Evolutionary conservation across 1,139 yeast species (phyloP), one percentile per base, ranked within the genome.

Genomic region (Suhomyces yuchorum): DNA sequence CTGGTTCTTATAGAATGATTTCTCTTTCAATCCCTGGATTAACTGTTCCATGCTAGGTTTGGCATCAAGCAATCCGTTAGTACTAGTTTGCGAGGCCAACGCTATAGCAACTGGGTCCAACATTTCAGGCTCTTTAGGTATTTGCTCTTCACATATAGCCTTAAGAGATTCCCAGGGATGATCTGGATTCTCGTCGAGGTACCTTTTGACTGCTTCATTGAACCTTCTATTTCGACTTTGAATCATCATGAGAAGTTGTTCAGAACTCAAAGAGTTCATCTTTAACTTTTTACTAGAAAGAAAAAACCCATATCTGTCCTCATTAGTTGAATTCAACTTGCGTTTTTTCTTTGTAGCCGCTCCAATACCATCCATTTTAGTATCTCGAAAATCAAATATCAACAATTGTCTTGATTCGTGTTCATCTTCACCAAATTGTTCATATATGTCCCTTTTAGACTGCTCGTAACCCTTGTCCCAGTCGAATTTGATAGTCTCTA

Each of bases 341-440:
- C 58, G 52, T 49, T 65, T 53, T 28, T 57, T 57, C 35, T 63
- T 56, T 1, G 61, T 50, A 1, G 68, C 62, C 1, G 61, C 55
- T 1, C 74, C 78, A 18, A 75, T 67, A 2, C 77, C 72, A 49
- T 73, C 73, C 2, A 74, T 56, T 42, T 70, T 69, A 28, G 90
- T 89, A 65, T 91, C 97, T 17, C 81, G 74, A 62, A 91, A 89
- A 58, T 87, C 96, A 62, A 91, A 86, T 1, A 90, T 73, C 23
- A 91, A 70, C 3, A 88, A 58, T 55, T 85, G 90, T 32, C 70
- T 70, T 12, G 50, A 45, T 19, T 46, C 38, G 15, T 49, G 42
- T 34, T 46, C 12, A 52, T 58, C 42, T 17, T 40, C 49, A 15
- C 51, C 48, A 34, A 56, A 49, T 3, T 51, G 51, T 28, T 62